Percentiles rank a stretch among this genome's conserved stretches.
Evolutionary conservation across 345 rosid species (phyloP).

Genomic region (Zanthoxylum bungeanum): DNA sequence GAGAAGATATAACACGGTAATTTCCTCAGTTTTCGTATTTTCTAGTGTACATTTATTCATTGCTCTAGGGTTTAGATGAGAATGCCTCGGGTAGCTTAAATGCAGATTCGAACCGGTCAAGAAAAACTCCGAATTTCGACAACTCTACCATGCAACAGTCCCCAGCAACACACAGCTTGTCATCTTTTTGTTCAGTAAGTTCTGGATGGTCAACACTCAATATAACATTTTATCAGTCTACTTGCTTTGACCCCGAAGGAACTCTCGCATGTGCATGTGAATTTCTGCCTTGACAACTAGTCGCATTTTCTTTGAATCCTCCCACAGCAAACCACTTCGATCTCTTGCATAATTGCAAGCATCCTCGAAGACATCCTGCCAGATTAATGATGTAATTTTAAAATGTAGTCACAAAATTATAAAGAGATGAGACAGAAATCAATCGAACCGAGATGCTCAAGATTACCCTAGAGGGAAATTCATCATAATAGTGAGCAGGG

Average conservation of each 20-base stretch:
- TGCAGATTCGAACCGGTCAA: background rate
- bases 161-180: background rate
- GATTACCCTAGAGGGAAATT: slow-evolving; percentile 80
- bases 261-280: slow-evolving; percentile 80
- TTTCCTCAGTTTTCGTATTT: background rate
- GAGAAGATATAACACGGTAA: background rate
- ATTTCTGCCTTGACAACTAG: slow-evolving; percentile 74
- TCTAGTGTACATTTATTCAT: background rate
- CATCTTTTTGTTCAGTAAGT: background rate
- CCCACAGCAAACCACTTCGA: slow-evolving; percentile 82
- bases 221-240: slow-evolving; percentile 4
- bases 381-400: background rate
- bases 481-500: slow-evolving; percentile 72
- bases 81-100: background rate
- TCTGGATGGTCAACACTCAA: background rate
- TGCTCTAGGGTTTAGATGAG: background rate
- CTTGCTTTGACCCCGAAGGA: slow-evolving; percentile 62
- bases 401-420: background rate
- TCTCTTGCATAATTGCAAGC: slow-evolving; percentile 83
- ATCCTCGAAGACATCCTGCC: slow-evolving; percentile 78
- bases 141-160: background rate
- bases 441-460: slow-evolving; percentile 8
- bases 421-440: no score
- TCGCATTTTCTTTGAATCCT: slow-evolving; percentile 86
- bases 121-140: background rate